These are phyloP conservation scores for Marsdenia floribunda DNA, from an alignment of 257 asterid species.

Conservation along the genomic window DNA sequence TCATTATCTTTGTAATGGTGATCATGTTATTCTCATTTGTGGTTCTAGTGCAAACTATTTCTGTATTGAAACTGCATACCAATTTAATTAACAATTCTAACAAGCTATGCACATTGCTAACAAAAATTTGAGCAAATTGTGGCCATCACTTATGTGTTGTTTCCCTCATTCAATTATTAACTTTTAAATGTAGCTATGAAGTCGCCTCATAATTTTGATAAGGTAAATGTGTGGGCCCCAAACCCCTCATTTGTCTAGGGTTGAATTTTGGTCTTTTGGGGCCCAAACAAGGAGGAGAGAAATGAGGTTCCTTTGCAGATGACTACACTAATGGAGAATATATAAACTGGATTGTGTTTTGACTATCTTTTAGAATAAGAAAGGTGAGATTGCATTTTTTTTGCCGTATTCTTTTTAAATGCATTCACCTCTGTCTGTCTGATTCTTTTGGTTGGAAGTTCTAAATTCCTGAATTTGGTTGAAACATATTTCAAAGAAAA, in stretches of 20 bases:
- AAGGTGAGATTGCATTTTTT: background rate
- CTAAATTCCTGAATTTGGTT: background rate
- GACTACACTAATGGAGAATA: background rate
- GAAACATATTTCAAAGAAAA: background rate
- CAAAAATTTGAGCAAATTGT: background rate
- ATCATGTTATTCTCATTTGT: background rate
- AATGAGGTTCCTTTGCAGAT: background rate
- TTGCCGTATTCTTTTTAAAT: background rate
- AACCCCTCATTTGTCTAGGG: background rate
- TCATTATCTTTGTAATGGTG: background rate
- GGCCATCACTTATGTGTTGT: background rate
- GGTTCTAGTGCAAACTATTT: background rate
- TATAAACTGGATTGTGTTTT: background rate
- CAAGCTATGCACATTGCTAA: no score
- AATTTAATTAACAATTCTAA: background rate
- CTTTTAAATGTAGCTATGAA: background rate
- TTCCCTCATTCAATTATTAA: background rate
- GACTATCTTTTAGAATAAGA: background rate
- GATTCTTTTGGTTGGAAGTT: background rate
- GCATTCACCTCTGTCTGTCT: background rate
- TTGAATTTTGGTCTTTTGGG: background rate
- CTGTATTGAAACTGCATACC: background rate
- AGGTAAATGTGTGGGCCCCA: background rate
- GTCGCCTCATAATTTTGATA: background rate
- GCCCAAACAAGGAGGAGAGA: background rate